Evolutionary conservation across 257 asterid species (phyloP).

Genomic region (Ilex aquifolium): DNA sequence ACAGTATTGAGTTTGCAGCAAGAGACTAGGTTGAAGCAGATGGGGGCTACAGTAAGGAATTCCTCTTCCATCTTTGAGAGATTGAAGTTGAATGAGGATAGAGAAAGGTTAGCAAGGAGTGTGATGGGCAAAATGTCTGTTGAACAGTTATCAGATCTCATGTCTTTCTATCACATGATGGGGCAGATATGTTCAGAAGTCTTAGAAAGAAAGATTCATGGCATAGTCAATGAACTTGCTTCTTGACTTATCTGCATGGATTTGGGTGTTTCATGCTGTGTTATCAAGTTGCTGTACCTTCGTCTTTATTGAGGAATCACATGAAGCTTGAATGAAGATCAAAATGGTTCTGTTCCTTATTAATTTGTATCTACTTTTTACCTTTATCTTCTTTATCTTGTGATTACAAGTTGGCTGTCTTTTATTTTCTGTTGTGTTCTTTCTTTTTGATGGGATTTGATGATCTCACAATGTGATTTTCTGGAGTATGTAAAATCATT

Average conservation of each 20-base stretch:
- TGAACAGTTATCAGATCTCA: slow-evolving; percentile 33
- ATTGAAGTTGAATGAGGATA: slow-evolving; percentile 29
- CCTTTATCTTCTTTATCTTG: too few species aligned
- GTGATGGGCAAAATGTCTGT: slow-evolving; percentile 36
- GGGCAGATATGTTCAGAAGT: slow-evolving; percentile 36
- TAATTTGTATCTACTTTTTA: too few species aligned
- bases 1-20: slow-evolving; percentile 36
- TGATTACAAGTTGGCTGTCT: too few species aligned
- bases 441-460: too few species aligned
- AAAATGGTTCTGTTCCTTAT: not conserved
- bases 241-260: slow-evolving; percentile 1
- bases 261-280: not conserved
- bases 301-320: not conserved
- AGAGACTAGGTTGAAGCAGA: slow-evolving; percentile 38
- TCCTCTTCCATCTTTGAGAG: slow-evolving; percentile 22
- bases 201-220: slow-evolving; percentile 29
- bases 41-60: slow-evolving; percentile 52
- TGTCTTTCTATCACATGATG: slow-evolving; percentile 39
- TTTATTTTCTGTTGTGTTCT: too few species aligned
- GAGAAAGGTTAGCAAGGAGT: slow-evolving; percentile 32
- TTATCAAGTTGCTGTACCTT: not conserved
- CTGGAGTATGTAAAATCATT: too few species aligned
- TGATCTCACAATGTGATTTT: too few species aligned
- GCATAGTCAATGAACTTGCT: slow-evolving; percentile 22
- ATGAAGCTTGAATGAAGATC: not conserved